Percentiles rank a stretch among this genome's conserved stretches.
phyloP scores from a whole-genome alignment of 805 yeast species.

The Saccharomycopsis oosterbeekiorum region DNA sequence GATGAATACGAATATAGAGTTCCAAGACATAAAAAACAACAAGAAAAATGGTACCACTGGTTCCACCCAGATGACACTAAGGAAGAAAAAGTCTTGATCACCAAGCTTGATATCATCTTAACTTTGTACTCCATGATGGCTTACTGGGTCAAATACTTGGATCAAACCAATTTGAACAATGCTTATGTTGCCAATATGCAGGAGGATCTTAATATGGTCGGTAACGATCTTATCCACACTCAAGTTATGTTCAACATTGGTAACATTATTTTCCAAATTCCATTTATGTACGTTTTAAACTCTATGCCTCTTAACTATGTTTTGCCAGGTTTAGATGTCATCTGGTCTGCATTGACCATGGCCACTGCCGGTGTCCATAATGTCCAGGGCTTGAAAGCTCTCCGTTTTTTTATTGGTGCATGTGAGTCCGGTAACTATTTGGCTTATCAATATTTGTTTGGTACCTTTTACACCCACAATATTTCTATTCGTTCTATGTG shows the following conservation, averaged over 20 bases:
- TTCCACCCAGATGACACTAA: conserved; percentile 25
- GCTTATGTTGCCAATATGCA: conserved; percentile 60
- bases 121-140: conserved; percentile 47
- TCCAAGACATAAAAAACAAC: conserved; percentile 24
- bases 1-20: conserved; percentile 55
- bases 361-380: conserved; percentile 40
- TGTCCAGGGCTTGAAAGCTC: conserved; percentile 44
- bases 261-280: conserved; percentile 50
- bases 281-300: conserved; percentile 49
- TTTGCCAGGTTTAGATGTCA: conserved; percentile 47
- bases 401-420: conserved; percentile 58
- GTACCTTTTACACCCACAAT: conserved; percentile 44
- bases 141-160: conserved; percentile 62
- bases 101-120: conserved; percentile 46
- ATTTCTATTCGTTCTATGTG: conserved; percentile 50
- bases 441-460: conserved; percentile 48
- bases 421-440: conserved; percentile 62
- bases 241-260: conserved; percentile 54
- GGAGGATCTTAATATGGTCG: conserved; percentile 44
- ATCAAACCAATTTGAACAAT: conserved; percentile 48
- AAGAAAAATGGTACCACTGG: conserved; percentile 45
- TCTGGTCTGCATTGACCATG: conserved; percentile 61
- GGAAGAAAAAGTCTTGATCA: conserved; percentile 35
- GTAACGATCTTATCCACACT: conserved; percentile 52
- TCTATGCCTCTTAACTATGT: conserved; percentile 45